Evolutionary conservation across 352 stramenopile species (phyloP).

Genomic region (Phytophthora niederhauseri): DNA sequence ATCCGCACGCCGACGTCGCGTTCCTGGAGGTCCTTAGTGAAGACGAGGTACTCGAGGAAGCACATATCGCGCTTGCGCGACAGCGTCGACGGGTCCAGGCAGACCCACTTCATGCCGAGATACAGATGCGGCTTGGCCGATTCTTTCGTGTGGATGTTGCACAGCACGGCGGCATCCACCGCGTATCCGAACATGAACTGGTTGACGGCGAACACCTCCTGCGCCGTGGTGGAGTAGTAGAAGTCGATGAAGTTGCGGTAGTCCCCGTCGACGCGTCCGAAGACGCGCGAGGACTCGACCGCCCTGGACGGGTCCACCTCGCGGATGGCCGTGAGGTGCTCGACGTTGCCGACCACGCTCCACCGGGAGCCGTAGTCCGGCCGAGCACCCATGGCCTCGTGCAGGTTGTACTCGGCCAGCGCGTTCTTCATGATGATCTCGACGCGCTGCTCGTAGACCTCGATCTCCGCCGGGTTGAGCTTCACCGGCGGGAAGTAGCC

Average conservation of each 20-base stretch:
- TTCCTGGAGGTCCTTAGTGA: constrained; percentile 59
- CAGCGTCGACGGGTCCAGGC: constrained; percentile 60
- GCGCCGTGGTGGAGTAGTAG: constrained; percentile 58
- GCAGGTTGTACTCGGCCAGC: constrained; percentile 48
- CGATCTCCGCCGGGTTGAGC: constrained; percentile 34
- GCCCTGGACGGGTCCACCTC: constrained; percentile 43
- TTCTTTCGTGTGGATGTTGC: constrained; percentile 74
- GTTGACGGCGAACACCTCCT: constrained; percentile 71
- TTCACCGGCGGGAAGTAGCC: constrained; percentile 45
- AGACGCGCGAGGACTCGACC: constrained; percentile 53
- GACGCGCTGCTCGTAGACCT: constrained; percentile 45
- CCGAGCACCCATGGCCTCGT: constrained; percentile 43
- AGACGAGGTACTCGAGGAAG: constrained; percentile 81
- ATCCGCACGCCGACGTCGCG: constrained; percentile 77
- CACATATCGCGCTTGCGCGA: constrained; percentile 71
- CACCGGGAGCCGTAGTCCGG: constrained; percentile 48
- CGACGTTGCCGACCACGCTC: constrained; percentile 40
- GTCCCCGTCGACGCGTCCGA: constrained; percentile 64
- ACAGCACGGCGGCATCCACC: constrained; percentile 69
- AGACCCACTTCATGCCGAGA: constrained; percentile 86
- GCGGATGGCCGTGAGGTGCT: constrained; percentile 44
- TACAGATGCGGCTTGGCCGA: constrained; percentile 54
- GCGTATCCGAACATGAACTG: constrained; percentile 71
- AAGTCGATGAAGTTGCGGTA: constrained; percentile 75
- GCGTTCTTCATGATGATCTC: constrained; percentile 52